phyloP scores from a whole-genome alignment of 176 grass and related monocot genomes.

The Areca catechu region DNA sequence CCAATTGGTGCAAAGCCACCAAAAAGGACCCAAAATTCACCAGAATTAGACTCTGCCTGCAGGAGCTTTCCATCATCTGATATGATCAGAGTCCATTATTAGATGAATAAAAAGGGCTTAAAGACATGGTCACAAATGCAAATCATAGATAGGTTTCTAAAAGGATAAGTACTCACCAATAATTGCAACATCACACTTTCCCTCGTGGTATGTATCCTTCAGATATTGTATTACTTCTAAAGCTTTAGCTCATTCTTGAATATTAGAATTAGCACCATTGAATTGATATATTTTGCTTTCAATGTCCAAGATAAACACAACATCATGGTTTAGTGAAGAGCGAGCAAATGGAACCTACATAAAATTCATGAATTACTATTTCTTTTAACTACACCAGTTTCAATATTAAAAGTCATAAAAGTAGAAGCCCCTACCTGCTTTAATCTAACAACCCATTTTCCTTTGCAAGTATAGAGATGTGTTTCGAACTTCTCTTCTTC shows the following conservation, averaged over 20 bases:
- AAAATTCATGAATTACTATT: constrained; percentile 7
- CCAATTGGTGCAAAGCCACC: constrained; percentile 94
- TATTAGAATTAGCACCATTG: constrained; percentile 94
- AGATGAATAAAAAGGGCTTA: constrained; percentile 12
- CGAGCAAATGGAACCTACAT: constrained; percentile 93
- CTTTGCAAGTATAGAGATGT: constrained; percentile 2
- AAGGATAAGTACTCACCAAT: constrained; percentile 41
- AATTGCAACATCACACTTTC: constrained; percentile 82
- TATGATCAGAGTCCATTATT: constrained; percentile 13
- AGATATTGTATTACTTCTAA: constrained; percentile 93
- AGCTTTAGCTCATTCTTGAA: constrained; percentile 96
- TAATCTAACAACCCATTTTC: neutral
- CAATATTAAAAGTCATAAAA: neutral
- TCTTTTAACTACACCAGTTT: neutral
- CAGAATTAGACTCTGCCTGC: constrained; percentile 84
- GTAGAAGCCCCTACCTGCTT: constrained; percentile 8
- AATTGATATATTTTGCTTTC: constrained; percentile 91
- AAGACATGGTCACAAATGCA: constrained; percentile 1
- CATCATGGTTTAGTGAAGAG: constrained; percentile 85
- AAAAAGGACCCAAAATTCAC: constrained; percentile 96
- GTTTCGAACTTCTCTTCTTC: constrained; percentile 3
- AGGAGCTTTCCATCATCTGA: constrained; percentile 91
- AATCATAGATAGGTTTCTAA: constrained; percentile 1
- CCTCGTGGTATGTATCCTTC: constrained; percentile 81
- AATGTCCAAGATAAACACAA: constrained; percentile 90